Conservation (phyloP, 257 asterid genomes). For the Solanum peruvianum region DNA sequence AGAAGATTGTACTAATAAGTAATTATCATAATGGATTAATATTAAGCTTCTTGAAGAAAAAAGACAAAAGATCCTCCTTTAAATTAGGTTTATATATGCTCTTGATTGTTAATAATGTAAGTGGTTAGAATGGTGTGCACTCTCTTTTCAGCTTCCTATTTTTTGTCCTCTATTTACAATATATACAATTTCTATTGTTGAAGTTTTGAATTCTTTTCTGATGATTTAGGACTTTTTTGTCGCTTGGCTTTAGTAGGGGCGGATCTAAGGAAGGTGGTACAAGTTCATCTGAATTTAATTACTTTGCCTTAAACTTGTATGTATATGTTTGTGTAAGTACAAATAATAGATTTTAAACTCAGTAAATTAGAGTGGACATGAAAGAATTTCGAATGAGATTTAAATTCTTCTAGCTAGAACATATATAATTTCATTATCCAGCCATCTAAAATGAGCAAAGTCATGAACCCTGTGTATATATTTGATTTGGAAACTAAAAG, state of each 20-base stretch:
- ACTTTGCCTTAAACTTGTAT: neutral
- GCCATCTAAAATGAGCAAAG: neutral
- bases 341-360: neutral
- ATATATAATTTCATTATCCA: neutral
- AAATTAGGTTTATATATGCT: neutral
- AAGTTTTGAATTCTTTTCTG: neutral
- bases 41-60: neutral
- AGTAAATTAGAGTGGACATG: neutral
- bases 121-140: neutral
- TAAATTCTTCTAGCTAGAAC: neutral
- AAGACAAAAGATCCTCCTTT: neutral
- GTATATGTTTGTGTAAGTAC: neutral
- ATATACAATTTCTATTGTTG: neutral
- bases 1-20: conserved; percentile 9
- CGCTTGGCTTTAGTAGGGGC: neutral
- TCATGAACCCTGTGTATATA: neutral
- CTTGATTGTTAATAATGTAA: neutral
- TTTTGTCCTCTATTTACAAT: neutral
- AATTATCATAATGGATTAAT: neutral
- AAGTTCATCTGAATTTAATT: neutral
- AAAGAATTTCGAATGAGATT: neutral
- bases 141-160: conserved; percentile 2
- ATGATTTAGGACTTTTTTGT: neutral
- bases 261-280: neutral
- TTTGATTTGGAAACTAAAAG: neutral